These are phyloP conservation scores for Trichoderma hamatum DNA, from an alignment of 2,329 filamentous ascomycete genomes.

Conservation along the genomic window DNA sequence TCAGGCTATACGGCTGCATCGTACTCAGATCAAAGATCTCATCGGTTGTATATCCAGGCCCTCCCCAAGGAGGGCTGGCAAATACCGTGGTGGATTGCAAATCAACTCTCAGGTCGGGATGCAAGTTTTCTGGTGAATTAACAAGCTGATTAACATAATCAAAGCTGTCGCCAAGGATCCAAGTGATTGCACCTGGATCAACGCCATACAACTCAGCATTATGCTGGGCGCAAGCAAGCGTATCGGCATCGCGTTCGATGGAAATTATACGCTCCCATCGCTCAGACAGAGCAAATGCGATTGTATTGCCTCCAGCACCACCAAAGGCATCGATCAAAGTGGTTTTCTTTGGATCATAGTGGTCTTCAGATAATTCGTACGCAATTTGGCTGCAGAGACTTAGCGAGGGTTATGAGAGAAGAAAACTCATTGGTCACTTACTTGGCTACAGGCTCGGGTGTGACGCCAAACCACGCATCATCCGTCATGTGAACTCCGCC, in stretches of 20 bases:
- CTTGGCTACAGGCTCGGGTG: conserved; percentile 87
- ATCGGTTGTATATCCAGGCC: conserved; percentile 57
- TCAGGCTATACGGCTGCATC: conserved; percentile 86
- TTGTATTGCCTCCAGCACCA: conserved; percentile 89
- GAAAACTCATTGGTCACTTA: conserved; percentile 45
- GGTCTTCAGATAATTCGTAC: conserved; percentile 71
- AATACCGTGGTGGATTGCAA: conserved; percentile 52
- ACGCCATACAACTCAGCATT: conserved; percentile 89
- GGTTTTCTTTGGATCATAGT: conserved; percentile 57
- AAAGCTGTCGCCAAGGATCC: conserved; percentile 87
- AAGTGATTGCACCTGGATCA: conserved; percentile 70
- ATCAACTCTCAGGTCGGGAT: conserved; percentile 47
- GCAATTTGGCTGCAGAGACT: conserved; percentile 68
- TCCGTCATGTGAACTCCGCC: conserved; percentile 88
- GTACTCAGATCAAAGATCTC: conserved; percentile 79
- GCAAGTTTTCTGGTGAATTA: conserved; percentile 42
- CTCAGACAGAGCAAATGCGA: conserved; percentile 83
- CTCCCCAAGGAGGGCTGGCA: conserved; percentile 64
- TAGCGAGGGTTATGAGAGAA: background rate
- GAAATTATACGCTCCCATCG: conserved; percentile 84
- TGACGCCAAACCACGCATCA: conserved; percentile 95
- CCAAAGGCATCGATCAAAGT: conserved; percentile 87
- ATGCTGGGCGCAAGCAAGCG: conserved; percentile 86
- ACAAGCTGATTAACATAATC: conserved; percentile 60
- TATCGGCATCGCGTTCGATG: conserved; percentile 80